Evolutionary conservation across 2,329 filamentous ascomycete species (phyloP).

Genomic region (Fusarium pseudoanthophilum): DNA sequence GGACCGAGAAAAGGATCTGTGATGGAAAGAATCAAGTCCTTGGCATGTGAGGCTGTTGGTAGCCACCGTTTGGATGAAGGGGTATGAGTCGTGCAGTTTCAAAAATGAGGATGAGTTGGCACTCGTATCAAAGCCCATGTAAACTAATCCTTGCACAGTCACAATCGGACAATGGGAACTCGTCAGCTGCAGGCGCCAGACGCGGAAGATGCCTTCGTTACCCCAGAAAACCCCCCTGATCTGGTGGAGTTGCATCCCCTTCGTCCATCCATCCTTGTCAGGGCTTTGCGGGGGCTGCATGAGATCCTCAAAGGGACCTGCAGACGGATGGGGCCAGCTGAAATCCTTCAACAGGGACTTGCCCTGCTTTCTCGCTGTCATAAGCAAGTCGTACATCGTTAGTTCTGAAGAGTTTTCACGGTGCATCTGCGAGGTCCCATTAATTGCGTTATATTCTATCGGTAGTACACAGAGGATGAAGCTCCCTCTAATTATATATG

Average conservation of each 20-base stretch:
- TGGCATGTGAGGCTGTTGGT: not conserved
- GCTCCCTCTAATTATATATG: conserved; percentile 26
- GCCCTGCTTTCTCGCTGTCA: not conserved
- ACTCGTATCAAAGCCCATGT: not conserved
- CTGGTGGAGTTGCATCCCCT: conserved; percentile 16
- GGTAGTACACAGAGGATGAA: not conserved
- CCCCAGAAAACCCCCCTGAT: conserved; percentile 21
- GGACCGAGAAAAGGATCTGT: not conserved
- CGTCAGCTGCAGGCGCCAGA: not conserved
- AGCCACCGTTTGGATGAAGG: not conserved
- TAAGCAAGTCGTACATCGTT: not conserved
- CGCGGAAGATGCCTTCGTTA: not conserved
- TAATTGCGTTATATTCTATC: conserved; percentile 17
- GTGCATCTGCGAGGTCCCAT: not conserved
- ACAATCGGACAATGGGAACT: not conserved
- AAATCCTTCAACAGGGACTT: not conserved
- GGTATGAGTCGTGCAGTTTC: not conserved
- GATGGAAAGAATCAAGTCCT: not conserved
- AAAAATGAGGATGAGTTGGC: not conserved
- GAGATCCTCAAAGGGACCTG: conserved; percentile 1
- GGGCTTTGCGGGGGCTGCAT: conserved; percentile 17
- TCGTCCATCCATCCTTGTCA: conserved; percentile 31
- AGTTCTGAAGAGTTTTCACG: conserved; percentile 4
- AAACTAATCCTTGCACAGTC: not conserved
- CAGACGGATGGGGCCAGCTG: not conserved